phyloP scores from a whole-genome alignment of 2,329 filamentous ascomycete species.

The Metarhizium robertsii region DNA sequence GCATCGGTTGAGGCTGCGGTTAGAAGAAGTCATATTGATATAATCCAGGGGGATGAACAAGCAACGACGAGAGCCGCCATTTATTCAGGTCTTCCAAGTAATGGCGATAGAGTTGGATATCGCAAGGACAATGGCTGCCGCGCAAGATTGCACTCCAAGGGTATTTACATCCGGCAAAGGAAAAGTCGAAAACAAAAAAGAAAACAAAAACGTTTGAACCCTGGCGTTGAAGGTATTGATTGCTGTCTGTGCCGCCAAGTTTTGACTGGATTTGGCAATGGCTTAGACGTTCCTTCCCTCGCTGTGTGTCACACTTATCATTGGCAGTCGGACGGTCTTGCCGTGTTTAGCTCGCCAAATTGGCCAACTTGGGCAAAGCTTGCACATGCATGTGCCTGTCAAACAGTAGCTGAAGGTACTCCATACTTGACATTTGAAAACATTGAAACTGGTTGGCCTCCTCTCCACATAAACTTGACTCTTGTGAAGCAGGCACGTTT shows the following conservation, averaged over 20 bases:
- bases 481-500: background rate
- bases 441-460: background rate
- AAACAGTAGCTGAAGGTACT: background rate
- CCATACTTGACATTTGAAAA: too few relatives aligned
- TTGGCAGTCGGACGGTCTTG: background rate
- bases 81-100: background rate
- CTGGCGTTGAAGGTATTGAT: background rate
- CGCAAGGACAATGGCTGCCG: background rate
- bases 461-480: background rate
- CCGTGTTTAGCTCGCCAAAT: background rate
- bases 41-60: background rate
- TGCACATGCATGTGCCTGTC: background rate
- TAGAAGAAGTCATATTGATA: too few relatives aligned
- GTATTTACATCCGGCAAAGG: background rate
- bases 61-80: background rate
- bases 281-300: background rate
- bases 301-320: background rate
- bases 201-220: background rate
- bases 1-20: background rate
- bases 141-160: background rate
- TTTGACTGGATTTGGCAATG: background rate
- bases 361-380: background rate
- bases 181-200: too few relatives aligned
- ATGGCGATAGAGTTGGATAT: background rate
- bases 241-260: background rate